Percentiles rank a stretch among this genome's conserved stretches.
Conservation (phyloP, 768 basidiomycete species). For the Russula brevipes region DNA sequence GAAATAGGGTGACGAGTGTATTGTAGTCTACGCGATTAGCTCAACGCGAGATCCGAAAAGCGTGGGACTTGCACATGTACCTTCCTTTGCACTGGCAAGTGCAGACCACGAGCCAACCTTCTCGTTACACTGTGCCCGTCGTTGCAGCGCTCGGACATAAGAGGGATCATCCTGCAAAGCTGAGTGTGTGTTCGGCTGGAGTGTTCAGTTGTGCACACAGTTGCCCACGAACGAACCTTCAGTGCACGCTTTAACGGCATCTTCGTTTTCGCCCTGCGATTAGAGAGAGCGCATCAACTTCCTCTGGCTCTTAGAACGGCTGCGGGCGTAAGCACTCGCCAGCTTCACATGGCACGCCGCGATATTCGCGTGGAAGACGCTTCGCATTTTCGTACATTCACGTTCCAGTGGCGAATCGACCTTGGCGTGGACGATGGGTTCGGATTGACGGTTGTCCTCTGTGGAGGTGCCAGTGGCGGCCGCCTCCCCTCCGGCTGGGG, state of each 20-base stretch:
- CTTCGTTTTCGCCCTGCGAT: conserved; percentile 18
- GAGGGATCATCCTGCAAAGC: conserved; percentile 81
- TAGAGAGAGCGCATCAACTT: neutral
- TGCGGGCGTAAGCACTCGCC: conserved; percentile 39
- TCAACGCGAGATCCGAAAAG: neutral
- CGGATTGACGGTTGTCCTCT: conserved; percentile 21
- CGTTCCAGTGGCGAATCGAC: conserved; percentile 36
- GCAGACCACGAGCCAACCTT: conserved; percentile 77
- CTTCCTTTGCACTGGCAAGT: conserved; percentile 77
- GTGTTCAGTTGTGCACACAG: neutral
- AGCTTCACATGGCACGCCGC: conserved; percentile 79
- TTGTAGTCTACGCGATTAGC: conserved; percentile 60
- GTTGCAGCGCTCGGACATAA: conserved; percentile 83
- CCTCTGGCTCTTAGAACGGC: too few relatives aligned
- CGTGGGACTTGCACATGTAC: conserved; percentile 36
- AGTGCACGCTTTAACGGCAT: conserved; percentile 25
- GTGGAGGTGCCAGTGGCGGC: conserved; percentile 30
- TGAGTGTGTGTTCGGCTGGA: conserved; percentile 31
- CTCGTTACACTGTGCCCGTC: conserved; percentile 86
- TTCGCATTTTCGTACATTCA: conserved; percentile 54
- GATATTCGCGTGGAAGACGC: conserved; percentile 81
- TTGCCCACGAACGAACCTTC: conserved; percentile 16
- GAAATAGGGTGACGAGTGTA: conserved; percentile 58
- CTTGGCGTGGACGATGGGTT: conserved; percentile 21
- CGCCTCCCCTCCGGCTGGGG: conserved; percentile 7